Evolutionary conservation across 2,329 filamentous ascomycete genomes (phyloP).

Genomic region (Fusarium mundagurra): DNA sequence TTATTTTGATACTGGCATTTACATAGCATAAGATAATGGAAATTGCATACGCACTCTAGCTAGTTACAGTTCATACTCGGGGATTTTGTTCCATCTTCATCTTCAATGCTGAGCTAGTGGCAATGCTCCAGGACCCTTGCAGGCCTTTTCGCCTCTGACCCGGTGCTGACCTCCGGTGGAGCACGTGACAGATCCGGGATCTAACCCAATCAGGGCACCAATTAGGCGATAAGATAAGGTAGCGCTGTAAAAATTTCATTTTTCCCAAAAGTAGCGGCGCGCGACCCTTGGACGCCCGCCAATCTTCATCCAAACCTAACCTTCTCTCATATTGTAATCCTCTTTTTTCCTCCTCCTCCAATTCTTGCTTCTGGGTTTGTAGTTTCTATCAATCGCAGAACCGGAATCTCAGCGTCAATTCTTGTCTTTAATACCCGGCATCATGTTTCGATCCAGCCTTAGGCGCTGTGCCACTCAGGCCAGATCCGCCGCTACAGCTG

Average conservation of each 20-base stretch:
- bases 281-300: constrained; percentile 28
- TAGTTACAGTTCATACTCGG: neutral
- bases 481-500: constrained; percentile 44
- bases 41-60: neutral
- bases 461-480: constrained; percentile 53
- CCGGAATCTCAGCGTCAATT: neutral
- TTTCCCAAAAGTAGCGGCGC: constrained; percentile 10
- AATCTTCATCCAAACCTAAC: constrained; percentile 23
- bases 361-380: constrained; percentile 10
- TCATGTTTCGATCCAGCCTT: constrained; percentile 52
- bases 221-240: constrained; percentile 21
- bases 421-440: constrained; percentile 2
- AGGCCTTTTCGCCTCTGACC: neutral
- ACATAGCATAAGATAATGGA: neutral
- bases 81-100: neutral
- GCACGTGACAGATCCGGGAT: constrained; percentile 15
- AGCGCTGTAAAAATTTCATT: constrained; percentile 16
- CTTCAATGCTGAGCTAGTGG: neutral
- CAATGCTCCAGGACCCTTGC: neutral
- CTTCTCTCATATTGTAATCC: constrained; percentile 9
- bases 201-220: constrained; percentile 10
- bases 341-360: constrained; percentile 9
- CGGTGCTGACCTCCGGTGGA: neutral
- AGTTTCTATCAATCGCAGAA: constrained; percentile 16
- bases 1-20: neutral